Conservation (phyloP, 1,139 yeast species). For the Sporopachydermia cereana region DNA sequence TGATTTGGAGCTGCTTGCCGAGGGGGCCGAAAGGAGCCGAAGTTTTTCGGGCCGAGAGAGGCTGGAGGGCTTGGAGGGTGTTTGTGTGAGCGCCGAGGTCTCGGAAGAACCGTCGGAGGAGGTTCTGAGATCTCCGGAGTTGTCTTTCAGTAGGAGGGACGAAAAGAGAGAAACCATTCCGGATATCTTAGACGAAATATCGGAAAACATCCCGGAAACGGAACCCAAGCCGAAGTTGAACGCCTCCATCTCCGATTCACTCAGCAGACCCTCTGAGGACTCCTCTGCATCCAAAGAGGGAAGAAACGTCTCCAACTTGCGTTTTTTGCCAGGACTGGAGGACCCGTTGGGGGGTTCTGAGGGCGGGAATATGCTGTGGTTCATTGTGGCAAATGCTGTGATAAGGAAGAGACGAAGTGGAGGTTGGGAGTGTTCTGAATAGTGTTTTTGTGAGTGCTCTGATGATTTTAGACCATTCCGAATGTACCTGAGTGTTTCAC, state of each 20-base stretch:
- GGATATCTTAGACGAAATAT: neutral
- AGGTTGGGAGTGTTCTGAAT: no score
- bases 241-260: neutral
- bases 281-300: no score
- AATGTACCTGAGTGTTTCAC: no score
- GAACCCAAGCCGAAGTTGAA: neutral
- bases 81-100: neutral
- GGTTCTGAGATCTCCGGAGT: no score
- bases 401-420: no score
- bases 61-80: neutral
- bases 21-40: neutral
- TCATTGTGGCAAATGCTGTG: no score
- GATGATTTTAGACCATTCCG: no score
- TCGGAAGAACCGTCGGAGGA: no score
- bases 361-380: no score
- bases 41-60: neutral
- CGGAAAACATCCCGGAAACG: neutral
- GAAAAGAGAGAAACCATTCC: neutral
- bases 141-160: neutral
- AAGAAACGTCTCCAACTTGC: neutral
- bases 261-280: neutral
- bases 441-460: no score
- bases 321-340: constrained; percentile 2
- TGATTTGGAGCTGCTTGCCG: no score
- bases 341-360: no score